Conservation (phyloP, 2,329 filamentous ascomycete genomes). For the Pseudogymnoascus pannorum region DNA sequence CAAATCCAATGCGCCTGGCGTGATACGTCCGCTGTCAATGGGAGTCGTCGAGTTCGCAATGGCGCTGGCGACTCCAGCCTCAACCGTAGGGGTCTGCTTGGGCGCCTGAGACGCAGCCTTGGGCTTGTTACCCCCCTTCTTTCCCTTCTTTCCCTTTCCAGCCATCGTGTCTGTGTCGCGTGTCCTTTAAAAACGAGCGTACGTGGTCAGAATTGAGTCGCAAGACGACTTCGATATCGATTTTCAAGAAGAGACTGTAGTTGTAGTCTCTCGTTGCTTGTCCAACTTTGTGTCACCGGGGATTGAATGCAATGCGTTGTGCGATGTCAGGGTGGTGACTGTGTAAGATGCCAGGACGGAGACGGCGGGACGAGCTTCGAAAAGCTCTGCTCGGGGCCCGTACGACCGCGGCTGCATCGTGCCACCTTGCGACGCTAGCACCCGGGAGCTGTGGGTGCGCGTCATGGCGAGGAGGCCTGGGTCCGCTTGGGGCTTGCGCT, state of each 20-base stretch:
- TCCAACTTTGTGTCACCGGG: neutral
- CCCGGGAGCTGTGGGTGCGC: neutral
- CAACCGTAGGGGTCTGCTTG: neutral
- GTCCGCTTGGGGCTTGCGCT: neutral
- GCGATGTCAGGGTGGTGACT: neutral
- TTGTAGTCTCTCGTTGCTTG: neutral
- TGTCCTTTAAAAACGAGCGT: neutral
- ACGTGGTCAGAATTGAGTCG: neutral
- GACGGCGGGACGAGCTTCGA: neutral
- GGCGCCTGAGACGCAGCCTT: neutral
- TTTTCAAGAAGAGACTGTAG: neutral
- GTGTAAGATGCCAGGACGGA: neutral
- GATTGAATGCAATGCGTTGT: neutral
- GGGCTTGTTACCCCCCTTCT: neutral
- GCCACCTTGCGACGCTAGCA: neutral
- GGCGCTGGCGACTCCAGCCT: neutral
- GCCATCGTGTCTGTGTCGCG: neutral
- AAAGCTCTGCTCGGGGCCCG: neutral
- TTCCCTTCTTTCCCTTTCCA: neutral
- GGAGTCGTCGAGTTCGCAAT: neutral
- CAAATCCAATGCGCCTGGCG: neutral
- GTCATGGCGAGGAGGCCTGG: neutral
- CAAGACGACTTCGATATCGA: neutral
- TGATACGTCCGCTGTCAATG: neutral
- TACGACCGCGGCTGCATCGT: neutral